Conservation (phyloP, 208 protist species). For the Phytomonas serpens region DNA sequence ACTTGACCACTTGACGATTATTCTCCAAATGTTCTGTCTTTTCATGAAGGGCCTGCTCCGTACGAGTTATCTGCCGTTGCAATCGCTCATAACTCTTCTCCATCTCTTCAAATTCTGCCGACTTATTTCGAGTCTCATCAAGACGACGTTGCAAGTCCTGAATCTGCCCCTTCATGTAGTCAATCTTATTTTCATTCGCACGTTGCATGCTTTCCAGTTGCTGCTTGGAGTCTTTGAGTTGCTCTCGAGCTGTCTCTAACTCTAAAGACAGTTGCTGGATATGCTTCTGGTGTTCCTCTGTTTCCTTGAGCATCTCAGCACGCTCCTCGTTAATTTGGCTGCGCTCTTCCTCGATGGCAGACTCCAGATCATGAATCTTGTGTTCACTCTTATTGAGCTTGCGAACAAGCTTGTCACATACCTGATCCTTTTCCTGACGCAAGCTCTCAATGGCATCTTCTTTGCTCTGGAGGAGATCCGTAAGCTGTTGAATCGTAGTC, state of each 20-base stretch:
- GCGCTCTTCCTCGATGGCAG: conserved; percentile 68
- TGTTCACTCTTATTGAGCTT: conserved; percentile 86
- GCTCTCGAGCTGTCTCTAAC: conserved; percentile 59
- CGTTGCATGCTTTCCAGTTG: conserved; percentile 51
- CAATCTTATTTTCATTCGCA: conserved; percentile 70
- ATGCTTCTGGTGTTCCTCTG: conserved; percentile 52
- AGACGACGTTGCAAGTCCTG: conserved; percentile 43
- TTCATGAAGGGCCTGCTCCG: conserved; percentile 58
- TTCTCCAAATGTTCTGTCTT: conserved; percentile 73
- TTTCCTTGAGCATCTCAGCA: conserved; percentile 50
- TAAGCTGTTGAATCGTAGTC: conserved; percentile 53
- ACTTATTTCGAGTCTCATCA: conserved; percentile 51
- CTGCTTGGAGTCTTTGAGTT: conserved; percentile 40
- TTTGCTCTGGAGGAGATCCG: conserved; percentile 74
- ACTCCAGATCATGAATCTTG: conserved; percentile 71
- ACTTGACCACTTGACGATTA: conserved; percentile 85
- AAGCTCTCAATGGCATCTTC: conserved; percentile 78
- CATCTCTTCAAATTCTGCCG: conserved; percentile 65
- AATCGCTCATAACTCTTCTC: conserved; percentile 73
- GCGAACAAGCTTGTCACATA: conserved; percentile 85
- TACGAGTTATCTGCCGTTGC: conserved; percentile 70
- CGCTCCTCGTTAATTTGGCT: conserved; percentile 70
- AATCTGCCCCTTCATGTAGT: conserved; percentile 57
- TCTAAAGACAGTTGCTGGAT: conserved; percentile 84
- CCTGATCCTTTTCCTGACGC: conserved; percentile 62